Evolutionary conservation across 345 rosid genomes (phyloP).

Genomic region (Rhizophora apiculata): DNA sequence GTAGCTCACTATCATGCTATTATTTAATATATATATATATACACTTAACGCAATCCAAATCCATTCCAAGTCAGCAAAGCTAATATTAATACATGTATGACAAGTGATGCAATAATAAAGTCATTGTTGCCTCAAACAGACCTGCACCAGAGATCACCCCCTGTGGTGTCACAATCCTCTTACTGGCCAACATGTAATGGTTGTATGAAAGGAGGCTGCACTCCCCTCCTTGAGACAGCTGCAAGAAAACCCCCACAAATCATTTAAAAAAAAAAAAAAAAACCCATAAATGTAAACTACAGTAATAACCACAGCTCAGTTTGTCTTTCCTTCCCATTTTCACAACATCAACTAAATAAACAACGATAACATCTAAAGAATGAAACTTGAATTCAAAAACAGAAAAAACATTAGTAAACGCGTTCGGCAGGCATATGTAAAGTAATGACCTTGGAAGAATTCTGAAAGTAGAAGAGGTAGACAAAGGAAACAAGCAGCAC

Average conservation of each 20-base stretch:
- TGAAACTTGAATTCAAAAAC: not conserved
- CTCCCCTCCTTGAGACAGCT: constrained; percentile 32
- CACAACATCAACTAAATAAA: too few relatives aligned
- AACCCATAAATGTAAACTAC: not conserved
- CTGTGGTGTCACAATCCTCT: constrained; percentile 63
- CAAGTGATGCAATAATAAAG: not conserved
- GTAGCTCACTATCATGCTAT: not conserved
- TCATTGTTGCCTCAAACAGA: constrained; percentile 11
- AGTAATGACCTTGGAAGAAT: constrained; percentile 42
- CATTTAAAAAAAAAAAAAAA: too few relatives aligned
- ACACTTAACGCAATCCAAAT: not conserved
- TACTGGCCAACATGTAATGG: constrained; percentile 74
- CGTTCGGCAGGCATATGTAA: not conserved
- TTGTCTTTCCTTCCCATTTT: too few relatives aligned
- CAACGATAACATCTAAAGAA: too few relatives aligned
- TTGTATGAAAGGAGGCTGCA: constrained; percentile 72
- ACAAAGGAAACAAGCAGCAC: constrained; percentile 44
- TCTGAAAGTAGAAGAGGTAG: constrained; percentile 38
- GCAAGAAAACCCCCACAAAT: constrained; percentile 9
- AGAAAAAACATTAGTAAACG: not conserved
- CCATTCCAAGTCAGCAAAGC: not conserved
- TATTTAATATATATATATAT: not conserved
- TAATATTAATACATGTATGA: not conserved
- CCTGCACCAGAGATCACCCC: constrained; percentile 85
- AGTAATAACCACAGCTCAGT: not conserved